Base-by-base conservation (phyloP, 2,329 filamentous ascomycete genomes). In the Phoma sp. region DNA sequence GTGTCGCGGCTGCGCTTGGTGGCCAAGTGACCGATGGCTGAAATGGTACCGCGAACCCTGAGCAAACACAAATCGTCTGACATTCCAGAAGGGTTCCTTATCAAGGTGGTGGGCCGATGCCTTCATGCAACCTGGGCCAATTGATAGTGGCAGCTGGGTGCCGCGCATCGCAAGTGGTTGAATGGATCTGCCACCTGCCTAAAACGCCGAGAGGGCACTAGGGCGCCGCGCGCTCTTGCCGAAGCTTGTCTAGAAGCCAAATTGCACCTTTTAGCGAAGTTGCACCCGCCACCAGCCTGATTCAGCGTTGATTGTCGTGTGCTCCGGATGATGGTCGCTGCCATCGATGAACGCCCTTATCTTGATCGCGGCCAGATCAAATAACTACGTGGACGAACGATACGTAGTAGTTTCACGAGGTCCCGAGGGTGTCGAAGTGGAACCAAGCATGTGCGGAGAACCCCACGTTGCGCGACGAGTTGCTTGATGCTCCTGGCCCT, bases 161-260 rank as follows among this genome's bases (percentile, higher is more conserved):
- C 36, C 25, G 42, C 25, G 49, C 36, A 26, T 26, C 17, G 26
- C 45, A 32, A 60, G 38, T 55, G 47, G 57, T 50, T 20, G 32
- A 20, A 17, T 37, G 37, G 32, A 51, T 45, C 42, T 51, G 25
- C 28, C 34, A 48, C 48, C 30, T 42, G 45, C 43, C 51, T 48
- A 49, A 54, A 40, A 14, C 39, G 51, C 45, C 45, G 12, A 56
- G 47, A 42, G 36, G 36, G 28, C 21, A 20, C 52, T 42, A 50
- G 36, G 5, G 5, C 12, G 47, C 36, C 47, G 42, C 47, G 52
- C 42, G 32, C 30, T 56, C 52, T 56, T 56, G 23, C 15, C 20
- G 29, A 55, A 47, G 52, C 59, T 61, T 64, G 61, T 59, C 53
- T 49, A 14, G 39, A 59, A 54, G 61, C 55, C 61, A 64, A 64